Percentiles rank a stretch among this genome's conserved stretches.
These are phyloP conservation scores for Trypanosoma avium DNA, from an alignment of 208 protist genomes.

Conservation along the genomic window DNA sequence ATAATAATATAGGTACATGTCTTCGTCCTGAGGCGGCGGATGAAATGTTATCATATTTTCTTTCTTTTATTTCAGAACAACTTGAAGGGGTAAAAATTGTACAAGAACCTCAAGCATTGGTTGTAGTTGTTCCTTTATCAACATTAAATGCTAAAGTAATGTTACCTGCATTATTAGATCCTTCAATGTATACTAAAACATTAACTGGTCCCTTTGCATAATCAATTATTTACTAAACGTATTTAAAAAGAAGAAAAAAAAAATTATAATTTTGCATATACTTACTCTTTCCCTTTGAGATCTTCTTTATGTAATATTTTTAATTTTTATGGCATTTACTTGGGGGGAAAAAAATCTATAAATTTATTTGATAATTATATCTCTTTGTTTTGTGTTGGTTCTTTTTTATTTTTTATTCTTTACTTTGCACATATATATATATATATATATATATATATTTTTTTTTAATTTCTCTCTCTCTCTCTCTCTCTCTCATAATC, in stretches of 20 bases:
- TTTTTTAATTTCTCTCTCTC: slow-evolving; percentile 1
- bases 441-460: slow-evolving; percentile 3
- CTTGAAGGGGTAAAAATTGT: slow-evolving; percentile 52
- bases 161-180: slow-evolving; percentile 56
- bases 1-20: slow-evolving; percentile 20
- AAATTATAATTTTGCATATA: neutral
- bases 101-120: slow-evolving; percentile 62
- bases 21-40: slow-evolving; percentile 34
- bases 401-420: neutral
- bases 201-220: slow-evolving; percentile 48
- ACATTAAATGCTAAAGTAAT: slow-evolving; percentile 63
- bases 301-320: neutral
- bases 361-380: neutral
- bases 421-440: slow-evolving; percentile 6
- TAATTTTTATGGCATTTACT: neutral
- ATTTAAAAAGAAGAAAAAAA: neutral
- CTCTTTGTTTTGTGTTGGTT: neutral
- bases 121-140: slow-evolving; percentile 61
- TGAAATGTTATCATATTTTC: slow-evolving; percentile 65
- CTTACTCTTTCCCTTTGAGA: neutral
- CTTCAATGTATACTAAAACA: slow-evolving; percentile 58
- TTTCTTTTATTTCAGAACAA: slow-evolving; percentile 72
- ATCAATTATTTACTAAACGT: too few relatives aligned
- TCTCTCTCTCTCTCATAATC: neutral
- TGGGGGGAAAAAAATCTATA: neutral